Evolutionary conservation across 2,329 filamentous ascomycete species (phyloP).

Genomic region (Fusarium chaquense): DNA sequence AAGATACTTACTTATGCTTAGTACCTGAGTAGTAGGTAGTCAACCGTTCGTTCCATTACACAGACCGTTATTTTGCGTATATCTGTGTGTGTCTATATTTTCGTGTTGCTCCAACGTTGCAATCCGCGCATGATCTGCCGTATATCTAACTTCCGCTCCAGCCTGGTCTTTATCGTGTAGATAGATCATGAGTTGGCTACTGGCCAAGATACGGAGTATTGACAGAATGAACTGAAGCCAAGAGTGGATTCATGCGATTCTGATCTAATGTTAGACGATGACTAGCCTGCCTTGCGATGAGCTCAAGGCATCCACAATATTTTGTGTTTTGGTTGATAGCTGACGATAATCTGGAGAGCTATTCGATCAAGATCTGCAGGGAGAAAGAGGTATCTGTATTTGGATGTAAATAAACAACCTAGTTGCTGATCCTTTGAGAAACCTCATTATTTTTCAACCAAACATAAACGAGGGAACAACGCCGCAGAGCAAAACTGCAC

Average conservation of each 20-base stretch:
- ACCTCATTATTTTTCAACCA: too few species aligned
- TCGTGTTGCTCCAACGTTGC: neutral
- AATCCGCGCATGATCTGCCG: neutral
- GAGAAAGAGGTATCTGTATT: conserved; percentile 5
- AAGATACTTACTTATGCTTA: too few species aligned
- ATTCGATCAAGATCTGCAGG: conserved; percentile 16
- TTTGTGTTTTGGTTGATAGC: conserved; percentile 26
- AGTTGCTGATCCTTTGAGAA: neutral
- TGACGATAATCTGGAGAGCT: conserved; percentile 22
- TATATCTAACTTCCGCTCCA: neutral
- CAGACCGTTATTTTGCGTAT: neutral
- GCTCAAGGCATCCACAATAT: conserved; percentile 16
- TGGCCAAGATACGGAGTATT: neutral
- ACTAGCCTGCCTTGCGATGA: conserved; percentile 23
- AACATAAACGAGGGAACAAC: neutral
- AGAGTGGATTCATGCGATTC: conserved; percentile 17
- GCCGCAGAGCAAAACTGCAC: neutral
- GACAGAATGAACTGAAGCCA: neutral
- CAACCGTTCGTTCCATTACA: neutral
- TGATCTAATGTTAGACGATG: conserved; percentile 6
- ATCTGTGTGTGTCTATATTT: neutral
- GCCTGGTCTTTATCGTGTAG: neutral
- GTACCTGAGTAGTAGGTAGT: too few species aligned
- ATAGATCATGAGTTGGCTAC: neutral
- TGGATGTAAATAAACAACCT: conserved; percentile 8